Percentiles rank a stretch among this genome's conserved stretches.
Conservation (phyloP, 495 filamentous ascomycete genomes). For the Ascobolus immersus region DNA sequence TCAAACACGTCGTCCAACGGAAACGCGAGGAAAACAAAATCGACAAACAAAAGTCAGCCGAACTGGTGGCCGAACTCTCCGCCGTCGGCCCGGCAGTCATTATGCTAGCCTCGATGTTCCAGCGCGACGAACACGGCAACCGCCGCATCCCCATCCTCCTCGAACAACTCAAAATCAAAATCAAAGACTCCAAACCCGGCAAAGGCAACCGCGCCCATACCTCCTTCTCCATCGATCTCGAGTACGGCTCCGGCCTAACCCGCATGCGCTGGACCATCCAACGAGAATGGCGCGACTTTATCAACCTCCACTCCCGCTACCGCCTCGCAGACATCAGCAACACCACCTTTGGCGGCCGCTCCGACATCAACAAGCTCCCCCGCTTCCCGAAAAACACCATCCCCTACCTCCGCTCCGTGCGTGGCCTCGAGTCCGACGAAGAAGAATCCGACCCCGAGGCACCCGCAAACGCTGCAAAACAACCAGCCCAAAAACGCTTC, state of each 20-base stretch:
- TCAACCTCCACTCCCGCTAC: constrained; percentile 81
- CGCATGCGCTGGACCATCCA: constrained; percentile 95
- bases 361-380: constrained; percentile 33
- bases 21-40: constrained; percentile 59
- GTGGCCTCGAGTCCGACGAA: constrained; percentile 59
- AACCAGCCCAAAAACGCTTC: constrained; percentile 20
- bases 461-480: constrained; percentile 19
- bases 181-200: constrained; percentile 40
- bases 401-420: constrained; percentile 61
- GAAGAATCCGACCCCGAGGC: constrained; percentile 47
- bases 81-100: constrained; percentile 77
- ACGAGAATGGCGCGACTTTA: constrained; percentile 63
- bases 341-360: constrained; percentile 18
- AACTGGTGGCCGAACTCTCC: constrained; percentile 81
- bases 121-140: constrained; percentile 87
- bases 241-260: constrained; percentile 86
- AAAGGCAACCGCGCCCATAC: constrained; percentile 27
- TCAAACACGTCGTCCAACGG: constrained; percentile 54
- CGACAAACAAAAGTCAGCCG: constrained; percentile 84
- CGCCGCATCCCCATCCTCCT: constrained; percentile 81
- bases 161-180: constrained; percentile 75
- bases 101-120: constrained; percentile 88
- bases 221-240: constrained; percentile 72
- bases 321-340: constrained; percentile 59
- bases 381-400: constrained; percentile 78